Evolutionary conservation across 306 rosid species (phyloP), one percentile per base, ranked within the genome.

Genomic region (Corylus avellana): DNA sequence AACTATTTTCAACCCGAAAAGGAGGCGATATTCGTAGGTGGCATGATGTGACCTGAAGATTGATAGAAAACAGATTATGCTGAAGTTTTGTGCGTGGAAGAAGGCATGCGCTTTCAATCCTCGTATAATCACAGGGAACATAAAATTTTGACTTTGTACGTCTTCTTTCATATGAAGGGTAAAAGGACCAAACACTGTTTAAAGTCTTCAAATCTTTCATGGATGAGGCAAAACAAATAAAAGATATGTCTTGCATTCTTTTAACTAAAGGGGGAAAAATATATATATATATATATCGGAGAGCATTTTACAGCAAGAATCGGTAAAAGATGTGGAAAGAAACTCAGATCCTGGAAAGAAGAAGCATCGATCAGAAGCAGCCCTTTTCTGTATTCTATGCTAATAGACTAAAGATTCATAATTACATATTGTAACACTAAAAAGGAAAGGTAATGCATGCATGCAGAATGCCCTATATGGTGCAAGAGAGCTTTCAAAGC

Each of bases 391-490:
- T 54, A 72, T 63, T 63, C 42, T 78, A 51, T 50, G 32, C 56
- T 13, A 49, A 13, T 5, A 58, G 48, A 70, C 32, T 74, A 78
- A 80, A 64, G 89, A 86, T 77, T 86, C 83, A 74, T 49, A 42
- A 42, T 42, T 42, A 42, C 6, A 80, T 85, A 48, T 29, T 47
- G 63, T 39, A 49, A 71, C 59, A 71, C 42, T 7, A 27, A 49
- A 71, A 71, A 25, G 75, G 56, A 71, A 48, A 11, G 59, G 59
- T 22, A 16, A 71, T 32, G 35, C 35, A 32, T 32, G 35, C 46
- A 63, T 63, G 18, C 70, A 16, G 17, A 29, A 61, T 61, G 47
- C 47, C 39, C 16, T 29, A 66, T 37, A n/a, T 70, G 74, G n/a
- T 20, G 35, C 2, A 46, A 22, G 56, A n/a, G 74, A 70, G 25